Evolutionary conservation across 148 eudicot genomes (phyloP).

Genomic region (Gaultheria prostrata): DNA sequence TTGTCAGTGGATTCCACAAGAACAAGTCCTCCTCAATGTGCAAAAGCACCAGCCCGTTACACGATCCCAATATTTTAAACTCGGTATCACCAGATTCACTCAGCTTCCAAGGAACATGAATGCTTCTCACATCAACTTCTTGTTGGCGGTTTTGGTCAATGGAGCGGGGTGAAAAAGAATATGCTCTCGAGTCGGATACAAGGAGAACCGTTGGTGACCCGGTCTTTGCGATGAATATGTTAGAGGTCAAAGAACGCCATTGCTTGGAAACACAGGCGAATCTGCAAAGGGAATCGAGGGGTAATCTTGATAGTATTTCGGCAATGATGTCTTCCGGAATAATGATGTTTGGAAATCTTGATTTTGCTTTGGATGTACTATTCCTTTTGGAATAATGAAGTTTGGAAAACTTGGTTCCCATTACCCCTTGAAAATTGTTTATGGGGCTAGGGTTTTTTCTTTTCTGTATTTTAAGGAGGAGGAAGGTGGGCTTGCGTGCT

Average conservation of each 20-base stretch:
- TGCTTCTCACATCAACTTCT: background rate
- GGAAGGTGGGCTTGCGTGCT: no score
- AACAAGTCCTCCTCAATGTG: background rate
- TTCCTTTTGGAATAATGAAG: no score
- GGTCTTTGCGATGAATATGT: no score
- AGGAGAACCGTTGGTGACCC: no score
- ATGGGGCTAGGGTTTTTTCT: no score
- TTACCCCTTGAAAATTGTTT: background rate
- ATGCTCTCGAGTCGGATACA: no score
- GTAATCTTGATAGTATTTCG: background rate
- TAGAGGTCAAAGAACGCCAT: no score
- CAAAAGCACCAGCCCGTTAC: background rate
- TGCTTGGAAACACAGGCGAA: background rate
- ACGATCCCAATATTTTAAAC: no score
- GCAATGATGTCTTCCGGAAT: background rate
- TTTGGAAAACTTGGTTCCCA: background rate
- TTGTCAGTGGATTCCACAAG: background rate
- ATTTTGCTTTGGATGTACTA: background rate
- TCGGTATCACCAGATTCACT: no score
- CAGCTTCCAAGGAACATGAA: background rate
- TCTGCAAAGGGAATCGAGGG: background rate
- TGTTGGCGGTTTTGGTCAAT: background rate
- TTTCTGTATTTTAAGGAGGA: no score
- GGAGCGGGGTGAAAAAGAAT: background rate
- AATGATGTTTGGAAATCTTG: background rate